These are phyloP conservation scores for Euphorbia tirucalli DNA, from an alignment of 345 rosid species.

Conservation along the genomic window DNA sequence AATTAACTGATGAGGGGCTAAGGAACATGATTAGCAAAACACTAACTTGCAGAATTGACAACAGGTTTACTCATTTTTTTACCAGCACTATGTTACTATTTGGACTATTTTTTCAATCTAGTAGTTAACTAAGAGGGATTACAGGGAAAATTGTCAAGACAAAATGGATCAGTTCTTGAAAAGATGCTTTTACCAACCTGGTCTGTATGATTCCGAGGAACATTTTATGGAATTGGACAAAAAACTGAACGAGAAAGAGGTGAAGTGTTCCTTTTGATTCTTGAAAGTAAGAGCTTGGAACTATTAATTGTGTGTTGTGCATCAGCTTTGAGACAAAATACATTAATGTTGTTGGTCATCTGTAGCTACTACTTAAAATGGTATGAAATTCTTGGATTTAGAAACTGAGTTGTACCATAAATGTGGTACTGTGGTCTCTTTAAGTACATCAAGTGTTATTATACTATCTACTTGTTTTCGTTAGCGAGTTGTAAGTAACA, in stretches of 20 bases:
- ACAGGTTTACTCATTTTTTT: slow-evolving; percentile 42
- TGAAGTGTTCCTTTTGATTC: slow-evolving; percentile 9
- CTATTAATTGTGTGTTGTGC: background rate
- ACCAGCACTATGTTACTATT: background rate
- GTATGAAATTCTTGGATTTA: background rate
- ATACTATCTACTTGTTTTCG: background rate
- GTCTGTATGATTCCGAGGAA: slow-evolving; percentile 75
- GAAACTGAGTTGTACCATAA: background rate
- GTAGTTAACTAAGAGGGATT: background rate
- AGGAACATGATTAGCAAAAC: slow-evolving; percentile 68
- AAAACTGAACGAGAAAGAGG: slow-evolving; percentile 85
- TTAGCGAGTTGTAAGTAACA: background rate
- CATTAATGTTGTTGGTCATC: background rate
- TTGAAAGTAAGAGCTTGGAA: background rate
- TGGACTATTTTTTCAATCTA: background rate
- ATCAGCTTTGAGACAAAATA: background rate
- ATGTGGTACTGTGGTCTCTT: too few species aligned
- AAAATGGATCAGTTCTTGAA: slow-evolving; percentile 78
- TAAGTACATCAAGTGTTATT: background rate
- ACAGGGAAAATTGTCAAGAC: slow-evolving; percentile 78
- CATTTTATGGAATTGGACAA: slow-evolving; percentile 61
- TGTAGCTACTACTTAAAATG: slow-evolving; percentile 4
- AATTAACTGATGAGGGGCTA: slow-evolving; percentile 72
- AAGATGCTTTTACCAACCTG: slow-evolving; percentile 82
- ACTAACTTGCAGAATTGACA: slow-evolving; percentile 82